A percentile compares a stretch with the other conserved stretches of the same genome.
These are phyloP conservation scores for Petunia axillaris DNA, from an alignment of 257 asterid genomes.

Conservation along the genomic window DNA sequence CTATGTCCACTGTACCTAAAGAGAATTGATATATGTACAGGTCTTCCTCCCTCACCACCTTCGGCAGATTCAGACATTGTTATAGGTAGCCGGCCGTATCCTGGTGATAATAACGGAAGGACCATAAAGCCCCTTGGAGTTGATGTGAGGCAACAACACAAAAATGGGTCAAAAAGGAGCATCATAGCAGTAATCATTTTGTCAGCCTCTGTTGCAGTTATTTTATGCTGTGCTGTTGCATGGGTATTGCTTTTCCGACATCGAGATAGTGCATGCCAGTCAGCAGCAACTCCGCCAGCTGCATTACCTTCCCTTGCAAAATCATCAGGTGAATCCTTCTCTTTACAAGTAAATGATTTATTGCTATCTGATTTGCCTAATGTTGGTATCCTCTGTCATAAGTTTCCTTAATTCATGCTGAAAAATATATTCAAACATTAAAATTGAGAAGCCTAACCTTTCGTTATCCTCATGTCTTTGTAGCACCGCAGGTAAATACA, in stretches of 20 bases:
- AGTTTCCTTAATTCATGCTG: background rate
- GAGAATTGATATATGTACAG: conserved; percentile 46
- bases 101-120: conserved; percentile 64
- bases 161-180: conserved; percentile 55
- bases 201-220: conserved; percentile 60
- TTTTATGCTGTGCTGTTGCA: conserved; percentile 57
- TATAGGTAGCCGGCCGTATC: conserved; percentile 64
- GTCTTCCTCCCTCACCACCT: conserved; percentile 95
- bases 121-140: conserved; percentile 81
- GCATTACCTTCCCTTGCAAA: conserved; percentile 61
- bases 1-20: background rate
- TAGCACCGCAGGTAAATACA: background rate
- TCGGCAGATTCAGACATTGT: conserved; percentile 66
- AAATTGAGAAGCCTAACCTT: conserved; percentile 5
- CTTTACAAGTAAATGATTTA: conserved; percentile 3
- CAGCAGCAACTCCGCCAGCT: conserved; percentile 54
- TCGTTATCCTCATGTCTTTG: background rate
- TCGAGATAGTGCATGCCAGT: conserved; percentile 42
- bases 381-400: background rate
- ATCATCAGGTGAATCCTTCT: conserved; percentile 67
- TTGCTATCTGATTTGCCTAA: conserved; percentile 8
- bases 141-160: conserved; percentile 66
- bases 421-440: background rate
- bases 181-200: conserved; percentile 60
- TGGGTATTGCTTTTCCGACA: conserved; percentile 65